Evolutionary conservation across 2,329 filamentous ascomycete species (phyloP).

Genomic region (Didymellaceae sp.): DNA sequence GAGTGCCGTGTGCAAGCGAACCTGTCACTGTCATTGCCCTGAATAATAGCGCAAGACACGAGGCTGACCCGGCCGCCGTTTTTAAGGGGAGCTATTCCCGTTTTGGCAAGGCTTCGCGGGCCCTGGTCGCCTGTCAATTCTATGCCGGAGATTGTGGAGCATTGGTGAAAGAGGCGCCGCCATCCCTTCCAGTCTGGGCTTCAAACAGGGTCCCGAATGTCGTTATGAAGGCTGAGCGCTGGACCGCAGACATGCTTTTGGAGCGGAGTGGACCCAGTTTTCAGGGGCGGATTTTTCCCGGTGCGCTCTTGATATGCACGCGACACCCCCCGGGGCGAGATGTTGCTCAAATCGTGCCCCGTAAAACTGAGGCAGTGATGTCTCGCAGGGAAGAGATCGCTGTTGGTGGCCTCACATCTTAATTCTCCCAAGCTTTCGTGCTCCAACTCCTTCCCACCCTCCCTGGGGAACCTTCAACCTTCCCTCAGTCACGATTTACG

Average conservation of each 20-base stretch:
- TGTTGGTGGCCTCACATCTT: constrained; percentile 3
- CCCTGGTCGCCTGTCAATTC: constrained; percentile 5
- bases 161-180: constrained; percentile 6
- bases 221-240: constrained; percentile 1
- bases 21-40: constrained; percentile 12
- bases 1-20: constrained; percentile 1
- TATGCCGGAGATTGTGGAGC: constrained; percentile 14
- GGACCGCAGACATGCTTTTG: constrained; percentile 1
- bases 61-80: neutral
- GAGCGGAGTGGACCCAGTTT: constrained; percentile 1
- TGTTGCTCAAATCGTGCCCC: constrained; percentile 4
- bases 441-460: neutral
- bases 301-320: constrained; percentile 10
- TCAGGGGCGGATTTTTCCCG: constrained; percentile 1
- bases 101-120: neutral
- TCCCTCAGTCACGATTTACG: constrained; percentile 14
- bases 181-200: constrained; percentile 12
- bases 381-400: constrained; percentile 4
- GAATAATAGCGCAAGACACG: constrained; percentile 9
- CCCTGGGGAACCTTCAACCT: neutral
- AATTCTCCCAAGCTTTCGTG: neutral
- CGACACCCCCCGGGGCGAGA: constrained; percentile 10
- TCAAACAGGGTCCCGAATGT: constrained; percentile 1
- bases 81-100: neutral
- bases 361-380: constrained; percentile 12